phyloP scores from a whole-genome alignment of 1,284 basidiomycete genomes.

The Lignosus rhinocerotis region DNA sequence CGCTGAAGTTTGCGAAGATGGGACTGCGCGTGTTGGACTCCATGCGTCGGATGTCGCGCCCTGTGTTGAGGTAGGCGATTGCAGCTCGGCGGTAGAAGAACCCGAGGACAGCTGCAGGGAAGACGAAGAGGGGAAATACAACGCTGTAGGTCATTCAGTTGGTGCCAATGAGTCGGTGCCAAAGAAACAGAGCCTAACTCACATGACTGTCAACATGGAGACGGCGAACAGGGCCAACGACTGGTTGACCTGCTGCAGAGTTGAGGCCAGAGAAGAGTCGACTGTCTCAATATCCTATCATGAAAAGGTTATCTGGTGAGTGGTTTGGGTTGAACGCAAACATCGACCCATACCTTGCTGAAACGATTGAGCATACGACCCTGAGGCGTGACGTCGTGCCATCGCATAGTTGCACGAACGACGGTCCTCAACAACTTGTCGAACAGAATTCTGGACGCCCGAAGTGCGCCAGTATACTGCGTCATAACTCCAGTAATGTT shows the following conservation, averaged over 20 bases:
- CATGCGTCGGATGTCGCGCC: constrained; percentile 77
- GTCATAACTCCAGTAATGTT: constrained; percentile 47
- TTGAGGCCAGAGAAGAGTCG: constrained; percentile 68
- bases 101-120: constrained; percentile 70
- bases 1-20: constrained; percentile 78
- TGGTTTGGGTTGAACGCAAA: not conserved
- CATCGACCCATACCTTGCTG: constrained; percentile 46
- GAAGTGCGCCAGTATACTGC: constrained; percentile 62
- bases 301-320: not conserved
- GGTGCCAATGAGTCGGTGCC: not conserved
- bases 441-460: constrained; percentile 63
- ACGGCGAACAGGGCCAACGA: constrained; percentile 74
- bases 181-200: constrained; percentile 23
- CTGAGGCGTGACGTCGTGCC: constrained; percentile 52
- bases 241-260: constrained; percentile 71
- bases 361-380: constrained; percentile 69
- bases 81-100: constrained; percentile 63
- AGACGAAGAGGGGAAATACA: constrained; percentile 72
- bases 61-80: constrained; percentile 75
- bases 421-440: constrained; percentile 53
- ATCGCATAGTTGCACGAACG: constrained; percentile 63
- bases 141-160: constrained; percentile 37
- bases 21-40: constrained; percentile 74
- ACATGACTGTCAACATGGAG: constrained; percentile 64
- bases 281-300: constrained; percentile 75